A percentile compares a stretch with the other conserved stretches of the same genome.
Conservation (phyloP, 1,139 yeast genomes). For the Taphrina sp. region DNA sequence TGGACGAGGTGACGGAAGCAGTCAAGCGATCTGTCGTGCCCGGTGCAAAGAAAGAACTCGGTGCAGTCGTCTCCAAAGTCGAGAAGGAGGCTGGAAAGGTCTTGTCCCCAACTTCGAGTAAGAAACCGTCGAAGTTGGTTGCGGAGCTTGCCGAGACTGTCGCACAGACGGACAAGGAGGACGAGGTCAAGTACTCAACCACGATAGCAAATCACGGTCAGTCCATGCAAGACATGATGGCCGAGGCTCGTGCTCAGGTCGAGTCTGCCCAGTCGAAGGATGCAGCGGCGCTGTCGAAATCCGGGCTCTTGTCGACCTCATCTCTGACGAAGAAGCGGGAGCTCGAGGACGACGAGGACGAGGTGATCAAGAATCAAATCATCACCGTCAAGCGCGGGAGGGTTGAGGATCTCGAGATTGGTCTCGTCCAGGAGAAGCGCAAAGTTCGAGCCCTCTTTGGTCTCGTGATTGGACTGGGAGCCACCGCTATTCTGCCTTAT, state of each 20-base stretch:
- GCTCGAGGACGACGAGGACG: constrained; percentile 15
- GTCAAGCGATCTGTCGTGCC: constrained; percentile 6
- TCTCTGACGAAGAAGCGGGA: constrained; percentile 3
- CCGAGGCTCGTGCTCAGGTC: constrained; percentile 27
- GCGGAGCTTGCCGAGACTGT: constrained; percentile 1
- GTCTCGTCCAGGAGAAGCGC: constrained; percentile 33
- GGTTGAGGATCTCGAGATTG: constrained; percentile 33
- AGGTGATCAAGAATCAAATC: constrained; percentile 4
- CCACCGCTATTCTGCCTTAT: constrained; percentile 31
- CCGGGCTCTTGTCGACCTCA: background rate
- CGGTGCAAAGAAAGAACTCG: background rate
- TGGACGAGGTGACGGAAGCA: constrained; percentile 5
- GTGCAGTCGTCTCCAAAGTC: background rate
- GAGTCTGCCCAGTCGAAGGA: constrained; percentile 24
- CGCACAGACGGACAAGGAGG: background rate
- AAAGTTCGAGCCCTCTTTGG: constrained; percentile 35
- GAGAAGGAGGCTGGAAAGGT: constrained; percentile 4
- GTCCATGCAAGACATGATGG: constrained; percentile 22
- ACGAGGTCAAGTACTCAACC: constrained; percentile 2
- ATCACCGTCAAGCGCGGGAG: constrained; percentile 30
- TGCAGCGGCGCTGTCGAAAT: constrained; percentile 7
- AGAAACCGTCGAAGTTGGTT: background rate
- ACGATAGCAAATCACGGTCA: constrained; percentile 2
- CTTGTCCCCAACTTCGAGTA: constrained; percentile 1
- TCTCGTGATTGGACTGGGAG: constrained; percentile 35